Evolutionary conservation across 441 rosid species (phyloP), one percentile per base, ranked within the genome.

Genomic region (Populus hybrid): DNA sequence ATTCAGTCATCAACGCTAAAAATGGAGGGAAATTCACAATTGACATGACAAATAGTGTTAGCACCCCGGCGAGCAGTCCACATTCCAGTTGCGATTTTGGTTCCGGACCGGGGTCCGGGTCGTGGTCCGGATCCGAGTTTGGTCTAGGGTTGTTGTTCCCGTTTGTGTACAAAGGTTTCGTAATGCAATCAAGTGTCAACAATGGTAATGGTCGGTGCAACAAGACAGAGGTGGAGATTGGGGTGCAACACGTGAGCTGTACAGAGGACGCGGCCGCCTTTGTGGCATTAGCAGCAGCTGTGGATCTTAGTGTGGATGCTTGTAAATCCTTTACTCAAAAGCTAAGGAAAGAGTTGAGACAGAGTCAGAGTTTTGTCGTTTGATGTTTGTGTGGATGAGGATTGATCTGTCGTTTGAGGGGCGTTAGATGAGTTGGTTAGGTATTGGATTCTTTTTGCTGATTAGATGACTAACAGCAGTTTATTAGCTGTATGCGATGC

Each of bases 231-330:
- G 95, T 95, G 75, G 98, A 92, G 80, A 87, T 95, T 0, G 94
- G 99, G 4, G 90, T 90, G 61, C 90, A 89, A 80, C 93, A 92
- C 86, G 98, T 95, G 92, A 91, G 89, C 32, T 95, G 98, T 87
- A 92, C 92, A 70, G 99, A 94, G 92, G 99, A 95, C 67, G 99
- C 97, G 30, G 99, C 97, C 0, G 97, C 91, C 0, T 93, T 85
- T 75, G 97, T 92, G 88, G 98, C 98, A 3, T 53, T 95, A 26
- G 93, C 97, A 3, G 97, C 98, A 23, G 97, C 98, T 8, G 85
- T 95, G 87, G 97, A 94, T 88, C 93, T 92, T 30, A 90, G 97
- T 79, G 82, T 90, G 91, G 97, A 95, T 77, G 99, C 99, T 50
- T 92, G 98, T 74, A 87, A 75, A 77, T 40, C 87, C 72, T 95